A percentile compares a stretch with the other conserved stretches of the same genome.
Conservation (phyloP, 495 filamentous ascomycete species). For the Penicillium alfredii region DNA sequence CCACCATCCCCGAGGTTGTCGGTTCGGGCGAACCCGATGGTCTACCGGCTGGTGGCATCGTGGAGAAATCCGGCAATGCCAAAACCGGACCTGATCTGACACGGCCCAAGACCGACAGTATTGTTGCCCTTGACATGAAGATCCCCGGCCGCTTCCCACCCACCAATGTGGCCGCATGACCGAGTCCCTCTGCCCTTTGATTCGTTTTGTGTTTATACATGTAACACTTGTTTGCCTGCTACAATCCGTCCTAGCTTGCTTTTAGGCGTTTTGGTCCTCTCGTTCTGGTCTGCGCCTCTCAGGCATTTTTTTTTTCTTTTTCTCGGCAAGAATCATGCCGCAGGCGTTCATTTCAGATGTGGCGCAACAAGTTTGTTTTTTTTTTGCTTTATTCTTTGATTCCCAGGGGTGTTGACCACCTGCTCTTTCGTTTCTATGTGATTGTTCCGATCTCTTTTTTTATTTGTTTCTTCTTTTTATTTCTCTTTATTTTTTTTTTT, state of each 20-base stretch:
- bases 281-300: conserved; percentile 1
- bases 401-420: conserved; percentile 8
- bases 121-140: conserved; percentile 28
- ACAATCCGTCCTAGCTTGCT: conserved; percentile 9
- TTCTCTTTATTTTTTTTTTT: conserved; percentile 5
- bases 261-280: conserved; percentile 15
- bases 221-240: not conserved
- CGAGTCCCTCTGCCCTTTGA: not conserved
- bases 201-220: conserved; percentile 7
- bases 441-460: conserved; percentile 1
- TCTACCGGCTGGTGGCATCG: conserved; percentile 6
- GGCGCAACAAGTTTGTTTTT: conserved; percentile 11
- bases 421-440: conserved; percentile 8
- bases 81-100: conserved; percentile 9
- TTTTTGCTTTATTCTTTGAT: conserved; percentile 6
- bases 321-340: too few relatives aligned
- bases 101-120: conserved; percentile 25
- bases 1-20: conserved; percentile 1
- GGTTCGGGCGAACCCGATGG: not conserved
- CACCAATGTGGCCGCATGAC: conserved; percentile 27
- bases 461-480: too few relatives aligned
- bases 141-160: conserved; percentile 38
- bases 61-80: not conserved
- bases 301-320: too few relatives aligned
- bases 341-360: conserved; percentile 13